Evolutionary conservation across 2,329 filamentous ascomycete species (phyloP).

Genomic region (Cladophialophora psammophila): DNA sequence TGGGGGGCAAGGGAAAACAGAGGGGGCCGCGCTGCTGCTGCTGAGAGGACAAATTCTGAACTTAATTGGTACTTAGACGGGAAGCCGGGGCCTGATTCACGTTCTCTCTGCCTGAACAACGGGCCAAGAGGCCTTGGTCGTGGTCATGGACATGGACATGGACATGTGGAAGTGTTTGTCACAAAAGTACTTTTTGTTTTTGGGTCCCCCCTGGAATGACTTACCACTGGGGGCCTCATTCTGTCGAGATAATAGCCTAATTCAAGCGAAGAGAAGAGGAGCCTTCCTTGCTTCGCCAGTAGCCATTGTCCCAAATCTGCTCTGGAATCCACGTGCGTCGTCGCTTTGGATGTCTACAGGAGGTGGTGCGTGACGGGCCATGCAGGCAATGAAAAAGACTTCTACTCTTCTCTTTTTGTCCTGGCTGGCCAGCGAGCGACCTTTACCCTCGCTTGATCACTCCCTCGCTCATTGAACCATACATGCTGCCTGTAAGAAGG

Average conservation of each 20-base stretch:
- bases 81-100: neutral
- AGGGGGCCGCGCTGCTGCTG: neutral
- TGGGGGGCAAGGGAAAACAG: neutral
- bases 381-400: no score
- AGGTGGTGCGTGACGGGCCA: no score
- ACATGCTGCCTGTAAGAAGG: no score
- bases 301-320: neutral
- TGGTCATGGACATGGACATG: neutral
- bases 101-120: neutral
- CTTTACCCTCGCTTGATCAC: no score
- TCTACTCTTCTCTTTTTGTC: no score
- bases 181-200: neutral
- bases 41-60: neutral
- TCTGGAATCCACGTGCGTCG: neutral
- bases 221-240: neutral
- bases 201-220: neutral
- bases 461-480: no score
- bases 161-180: neutral
- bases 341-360: no score
- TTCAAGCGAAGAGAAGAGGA: neutral
- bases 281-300: neutral
- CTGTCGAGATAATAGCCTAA: neutral
- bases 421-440: no score
- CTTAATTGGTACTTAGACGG: neutral
- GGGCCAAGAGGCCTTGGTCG: neutral